A percentile compares a stretch with the other conserved stretches of the same genome.
Conservation (phyloP, 169 alveolate species). For the Cryptosporidium meleagridis region DNA sequence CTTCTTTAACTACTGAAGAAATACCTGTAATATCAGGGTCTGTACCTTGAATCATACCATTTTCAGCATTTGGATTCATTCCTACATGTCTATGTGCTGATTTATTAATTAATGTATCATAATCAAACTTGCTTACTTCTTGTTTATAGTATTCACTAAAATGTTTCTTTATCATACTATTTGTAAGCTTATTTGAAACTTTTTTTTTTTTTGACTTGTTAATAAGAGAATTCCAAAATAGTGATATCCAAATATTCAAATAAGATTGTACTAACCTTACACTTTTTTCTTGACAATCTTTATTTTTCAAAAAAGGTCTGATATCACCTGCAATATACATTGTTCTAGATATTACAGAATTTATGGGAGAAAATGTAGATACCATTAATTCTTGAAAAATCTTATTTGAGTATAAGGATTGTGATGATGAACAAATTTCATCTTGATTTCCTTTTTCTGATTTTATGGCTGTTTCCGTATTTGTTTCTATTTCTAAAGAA, state of each 20-base stretch:
- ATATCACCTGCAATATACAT: conserved; percentile 71
- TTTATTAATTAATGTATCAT: conserved; percentile 34
- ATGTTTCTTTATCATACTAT: conserved; percentile 31
- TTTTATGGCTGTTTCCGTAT: neutral
- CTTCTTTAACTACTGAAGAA: conserved; percentile 1
- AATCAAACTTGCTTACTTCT: conserved; percentile 61
- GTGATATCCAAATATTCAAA: conserved; percentile 59
- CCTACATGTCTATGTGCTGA: conserved; percentile 54
- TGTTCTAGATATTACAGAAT: conserved; percentile 40
- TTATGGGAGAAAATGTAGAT: conserved; percentile 67
- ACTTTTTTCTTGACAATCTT: conserved; percentile 28
- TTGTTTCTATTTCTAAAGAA: neutral
- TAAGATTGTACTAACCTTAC: conserved; percentile 48
- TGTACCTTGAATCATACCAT: conserved; percentile 2
- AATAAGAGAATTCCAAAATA: conserved; percentile 36
- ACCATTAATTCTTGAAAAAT: conserved; percentile 29
- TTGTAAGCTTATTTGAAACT: conserved; percentile 26
- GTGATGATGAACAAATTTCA: neutral
- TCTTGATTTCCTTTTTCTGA: neutral
- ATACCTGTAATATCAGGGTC: conserved; percentile 11
- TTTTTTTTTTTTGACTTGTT: conserved; percentile 7
- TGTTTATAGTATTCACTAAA: conserved; percentile 30
- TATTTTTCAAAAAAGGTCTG: conserved; percentile 28
- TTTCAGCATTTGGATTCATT: conserved; percentile 32
- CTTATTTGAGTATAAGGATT: neutral